Base-by-base conservation (phyloP, 192 early-diverging fungal genomes). In the Kickxella alabastrina region DNA sequence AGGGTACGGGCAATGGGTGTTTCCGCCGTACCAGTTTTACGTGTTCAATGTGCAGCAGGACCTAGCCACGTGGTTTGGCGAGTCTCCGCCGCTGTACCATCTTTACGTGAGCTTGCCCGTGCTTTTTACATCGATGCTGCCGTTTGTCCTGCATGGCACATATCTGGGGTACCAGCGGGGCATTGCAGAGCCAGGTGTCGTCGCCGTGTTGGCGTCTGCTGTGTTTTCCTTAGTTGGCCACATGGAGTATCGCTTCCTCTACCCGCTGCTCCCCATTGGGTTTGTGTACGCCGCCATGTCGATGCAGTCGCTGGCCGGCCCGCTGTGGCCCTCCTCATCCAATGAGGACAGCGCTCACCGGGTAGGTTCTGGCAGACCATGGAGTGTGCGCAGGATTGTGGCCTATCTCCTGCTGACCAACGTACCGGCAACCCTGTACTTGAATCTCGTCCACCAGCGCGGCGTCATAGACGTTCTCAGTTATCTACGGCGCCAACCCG, bases 171-270 rank as follows among this genome's bases (percentile, higher is more conserved):
- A 31, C 40, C 52, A 27, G 18, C 3, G 8, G 1, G 52, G 42
- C 12, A 24, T 58, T 14, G n/a, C 37, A 1, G 54, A 65, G 43
- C 74, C 74, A 10, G 58, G 70, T 0, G 21, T 60, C 10, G 65
- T 88, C 6, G 59, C 77, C 10, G 24, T 66, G 7, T 79, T 76
- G 54, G 79, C 83, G 3, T 36, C 82, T 15, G 35, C 65, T 3
- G 62, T 88, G n/a, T 92, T 92, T 55, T 91, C 87, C 36, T 41
- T 90, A 21, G 65, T 92, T 2, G 55, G 81, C 9, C 96, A 98
- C 52, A 98, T 96, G 79, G 96, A 98, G 66, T 93, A 91, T 62
- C 83, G 96, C 6, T 98, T 98, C 62, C 63, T 98, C n/a, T 87
- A 85, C 39, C 91, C 92, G 4, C 66, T 95, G 10, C 63, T 98